Conservation (phyloP, 75 land plant species). For the Pinus tabuliformis region DNA sequence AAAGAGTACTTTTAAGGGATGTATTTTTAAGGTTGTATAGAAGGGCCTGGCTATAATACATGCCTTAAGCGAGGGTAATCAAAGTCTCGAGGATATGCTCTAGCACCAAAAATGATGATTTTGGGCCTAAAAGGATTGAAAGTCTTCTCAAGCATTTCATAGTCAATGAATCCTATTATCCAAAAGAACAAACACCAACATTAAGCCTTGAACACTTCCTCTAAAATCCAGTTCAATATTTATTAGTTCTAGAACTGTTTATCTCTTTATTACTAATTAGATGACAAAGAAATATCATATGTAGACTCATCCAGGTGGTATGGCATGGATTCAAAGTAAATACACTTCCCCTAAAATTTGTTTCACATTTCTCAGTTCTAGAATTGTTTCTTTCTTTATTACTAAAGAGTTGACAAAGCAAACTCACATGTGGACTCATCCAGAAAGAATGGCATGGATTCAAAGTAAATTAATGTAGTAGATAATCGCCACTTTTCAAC, state of each 20-base stretch:
- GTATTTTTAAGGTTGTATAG: no score
- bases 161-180: constrained; percentile 64
- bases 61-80: constrained; percentile 87
- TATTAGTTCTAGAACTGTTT: no score
- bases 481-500: constrained; percentile 85
- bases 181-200: background rate
- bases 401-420: no score
- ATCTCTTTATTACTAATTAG: background rate
- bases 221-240: background rate
- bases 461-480: constrained; percentile 84
- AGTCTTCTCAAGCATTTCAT: constrained; percentile 83
- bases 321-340: constrained; percentile 90
- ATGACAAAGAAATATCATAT: constrained; percentile 17
- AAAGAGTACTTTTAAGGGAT: no score
- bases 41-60: constrained; percentile 17
- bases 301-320: constrained; percentile 76
- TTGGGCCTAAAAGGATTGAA: constrained; percentile 77
- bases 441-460: constrained; percentile 85
- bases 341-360: background rate
- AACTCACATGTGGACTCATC: constrained; percentile 62
- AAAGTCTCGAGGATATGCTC: constrained; percentile 85
- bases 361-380: no score
- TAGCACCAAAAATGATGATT: constrained; percentile 83
- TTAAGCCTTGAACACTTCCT: no score
- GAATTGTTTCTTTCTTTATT: no score